Conservation (phyloP, 2,329 filamentous ascomycete genomes). For the Talaromyces islandicus region DNA sequence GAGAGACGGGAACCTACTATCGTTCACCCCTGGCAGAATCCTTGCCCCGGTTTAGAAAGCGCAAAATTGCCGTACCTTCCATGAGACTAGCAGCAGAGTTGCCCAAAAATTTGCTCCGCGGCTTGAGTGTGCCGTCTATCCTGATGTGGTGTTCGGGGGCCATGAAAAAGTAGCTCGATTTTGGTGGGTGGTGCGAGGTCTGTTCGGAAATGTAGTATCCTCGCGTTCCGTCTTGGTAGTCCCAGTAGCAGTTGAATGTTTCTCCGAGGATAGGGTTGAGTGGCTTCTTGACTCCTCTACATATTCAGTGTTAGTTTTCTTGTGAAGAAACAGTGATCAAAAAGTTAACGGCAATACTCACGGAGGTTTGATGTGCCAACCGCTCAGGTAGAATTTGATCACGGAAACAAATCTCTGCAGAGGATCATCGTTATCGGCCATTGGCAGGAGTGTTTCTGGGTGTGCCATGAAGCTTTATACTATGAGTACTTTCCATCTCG, state of each 20-base stretch:
- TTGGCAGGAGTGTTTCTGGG: conserved; percentile 86
- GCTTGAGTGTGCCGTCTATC: conserved; percentile 92
- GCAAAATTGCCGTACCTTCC: conserved; percentile 89
- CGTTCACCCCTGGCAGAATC: conserved; percentile 62
- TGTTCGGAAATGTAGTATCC: conserved; percentile 97
- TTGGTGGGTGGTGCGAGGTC: conserved; percentile 95
- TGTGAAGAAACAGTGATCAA: not conserved
- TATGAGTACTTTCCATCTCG: not conserved
- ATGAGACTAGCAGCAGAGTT: conserved; percentile 98
- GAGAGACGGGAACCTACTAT: conserved; percentile 63
- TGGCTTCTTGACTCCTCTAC: conserved; percentile 93
- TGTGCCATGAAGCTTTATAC: conserved; percentile 90
- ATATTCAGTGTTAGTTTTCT: conserved; percentile 7
- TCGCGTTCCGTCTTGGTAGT: conserved; percentile 73
- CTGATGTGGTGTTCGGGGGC: conserved; percentile 88
- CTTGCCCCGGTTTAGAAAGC: conserved; percentile 69
- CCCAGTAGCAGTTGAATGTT: conserved; percentile 93
- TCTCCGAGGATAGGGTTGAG: conserved; percentile 95
- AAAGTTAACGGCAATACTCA: conserved; percentile 43
- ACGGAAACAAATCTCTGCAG: conserved; percentile 86
- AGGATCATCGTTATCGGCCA: conserved; percentile 82
- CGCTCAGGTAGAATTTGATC: conserved; percentile 95
- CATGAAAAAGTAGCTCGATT: conserved; percentile 99
- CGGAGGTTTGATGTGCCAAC: conserved; percentile 96
- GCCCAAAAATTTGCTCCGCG: conserved; percentile 87